phyloP scores from a whole-genome alignment of 192 early-diverging fungal genomes.

The Gonapodya sp. region DNA sequence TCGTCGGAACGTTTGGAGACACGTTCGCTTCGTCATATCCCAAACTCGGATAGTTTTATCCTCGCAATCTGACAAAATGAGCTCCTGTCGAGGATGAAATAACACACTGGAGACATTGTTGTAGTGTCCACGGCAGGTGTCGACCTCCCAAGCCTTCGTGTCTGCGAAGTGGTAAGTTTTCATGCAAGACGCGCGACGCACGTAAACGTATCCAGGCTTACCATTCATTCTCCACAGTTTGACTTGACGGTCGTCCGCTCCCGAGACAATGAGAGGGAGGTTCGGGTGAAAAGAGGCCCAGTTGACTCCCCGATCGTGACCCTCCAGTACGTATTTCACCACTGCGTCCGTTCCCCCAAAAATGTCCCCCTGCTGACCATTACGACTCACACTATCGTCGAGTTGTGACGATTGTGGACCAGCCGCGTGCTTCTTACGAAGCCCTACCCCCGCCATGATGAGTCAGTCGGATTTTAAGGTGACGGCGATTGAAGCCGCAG shows the following conservation, averaged over 20 bases:
- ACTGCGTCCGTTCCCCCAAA: conserved; percentile 95
- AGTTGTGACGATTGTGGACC: conserved; percentile 23
- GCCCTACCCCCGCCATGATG: too few relatives aligned
- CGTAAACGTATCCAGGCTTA: conserved; percentile 21
- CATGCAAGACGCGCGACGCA: not conserved
- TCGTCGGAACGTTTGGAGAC: conserved; percentile 89
- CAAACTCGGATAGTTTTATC: conserved; percentile 98
- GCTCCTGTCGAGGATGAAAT: conserved; percentile 94
- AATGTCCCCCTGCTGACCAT: conserved; percentile 69
- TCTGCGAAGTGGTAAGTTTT: conserved; percentile 38
- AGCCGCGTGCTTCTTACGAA: conserved; percentile 74
- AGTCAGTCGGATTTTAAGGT: not conserved
- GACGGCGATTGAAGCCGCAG: not conserved
- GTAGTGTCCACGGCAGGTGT: conserved; percentile 97
- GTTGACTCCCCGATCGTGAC: conserved; percentile 94
- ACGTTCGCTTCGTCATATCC: conserved; percentile 93
- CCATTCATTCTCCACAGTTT: conserved; percentile 99
- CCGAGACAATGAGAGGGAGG: conserved; percentile 90
- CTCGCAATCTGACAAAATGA: conserved; percentile 88
- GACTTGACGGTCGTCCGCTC: conserved; percentile 93
- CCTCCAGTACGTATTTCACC: conserved; percentile 97
- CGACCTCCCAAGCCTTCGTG: conserved; percentile 98
- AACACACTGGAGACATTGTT: conserved; percentile 90
- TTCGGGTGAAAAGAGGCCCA: conserved; percentile 97
- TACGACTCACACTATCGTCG: conserved; percentile 27